Evolutionary conservation across 495 filamentous ascomycete species (phyloP), one percentile per base, ranked within the genome.

Genomic region (Xanthoparmelia taractica): DNA sequence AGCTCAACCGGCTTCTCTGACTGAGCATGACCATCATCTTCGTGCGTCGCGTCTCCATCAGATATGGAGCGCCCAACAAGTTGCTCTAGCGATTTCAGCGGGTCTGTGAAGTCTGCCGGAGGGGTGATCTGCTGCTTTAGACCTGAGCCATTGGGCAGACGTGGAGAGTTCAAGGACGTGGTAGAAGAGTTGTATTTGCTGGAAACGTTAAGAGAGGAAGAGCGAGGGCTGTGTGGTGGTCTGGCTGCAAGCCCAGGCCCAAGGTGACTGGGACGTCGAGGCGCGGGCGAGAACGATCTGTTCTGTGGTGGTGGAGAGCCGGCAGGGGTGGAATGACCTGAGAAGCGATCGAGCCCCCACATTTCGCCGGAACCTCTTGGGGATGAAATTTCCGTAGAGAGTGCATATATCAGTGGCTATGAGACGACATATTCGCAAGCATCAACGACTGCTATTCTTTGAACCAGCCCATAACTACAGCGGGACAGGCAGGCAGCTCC

Each of bases 341-440:
- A 86, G 65, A 93, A 85, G 69, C 90, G 86, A 80, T 96, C 90
- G 67, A 92, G 85, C 89, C 90, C 94, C 91, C 95, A 95, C 31
- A 47, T 63, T 18, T n/a, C 8, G 8, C 20, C 47, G n/a, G 55
- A 10, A 8, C 8, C 10, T 23, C 25, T 4, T 43, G 8, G 36
- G 15, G 34, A 27, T n/a, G 17, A 0, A 18, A 4, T 17, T 45
- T n/a, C 34, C 29, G 23, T 25, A 23, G 4, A 34, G 11, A 8
- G 4, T 33, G 58, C 12, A 52, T 18, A 13, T 52, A 29, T 29
- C 12, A 52, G 25, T 15, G 31, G 48, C 25, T 48, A 27, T 23
- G 10, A 27, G 45, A 48, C 45, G 45, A 48, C 23, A 27, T 48
- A 13, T 13, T 27, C 10, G 25, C 25, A 48, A 7, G 45, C 45